These are phyloP conservation scores for Chenopodium album DNA, from an alignment of 148 eudicot species.

Conservation along the genomic window DNA sequence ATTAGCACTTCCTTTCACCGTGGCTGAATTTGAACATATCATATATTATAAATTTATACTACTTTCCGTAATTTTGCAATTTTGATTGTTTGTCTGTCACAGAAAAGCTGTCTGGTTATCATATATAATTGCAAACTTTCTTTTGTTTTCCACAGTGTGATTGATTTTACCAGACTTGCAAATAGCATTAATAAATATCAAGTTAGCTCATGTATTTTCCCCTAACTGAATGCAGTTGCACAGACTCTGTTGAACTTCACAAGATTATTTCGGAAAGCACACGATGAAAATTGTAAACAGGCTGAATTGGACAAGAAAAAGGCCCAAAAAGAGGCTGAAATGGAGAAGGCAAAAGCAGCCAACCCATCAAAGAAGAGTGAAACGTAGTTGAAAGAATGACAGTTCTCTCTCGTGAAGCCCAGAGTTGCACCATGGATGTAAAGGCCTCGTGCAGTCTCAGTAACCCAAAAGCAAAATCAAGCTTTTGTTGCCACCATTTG, in stretches of 20 bases:
- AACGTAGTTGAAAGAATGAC: slow-evolving; percentile 24
- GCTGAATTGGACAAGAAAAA: slow-evolving; percentile 84
- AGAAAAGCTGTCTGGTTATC: background rate
- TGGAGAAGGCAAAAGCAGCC: slow-evolving; percentile 64
- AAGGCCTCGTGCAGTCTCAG: slow-evolving; percentile 16
- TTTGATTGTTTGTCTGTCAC: background rate
- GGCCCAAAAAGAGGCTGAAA: slow-evolving; percentile 81
- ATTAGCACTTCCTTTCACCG: background rate
- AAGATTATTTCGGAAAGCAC: slow-evolving; percentile 77
- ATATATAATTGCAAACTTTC: background rate
- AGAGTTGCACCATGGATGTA: background rate
- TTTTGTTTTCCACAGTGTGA: background rate
- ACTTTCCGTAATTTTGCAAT: background rate
- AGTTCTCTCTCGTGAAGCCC: slow-evolving; percentile 4
- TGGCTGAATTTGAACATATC: background rate
- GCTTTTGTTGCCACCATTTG: slow-evolving; percentile 19
- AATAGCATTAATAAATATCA: background rate
- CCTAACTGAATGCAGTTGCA: slow-evolving; percentile 52
- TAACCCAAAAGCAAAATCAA: slow-evolving; percentile 15
- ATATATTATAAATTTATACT: background rate
- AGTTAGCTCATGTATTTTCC: slow-evolving; percentile 4
- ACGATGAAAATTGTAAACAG: slow-evolving; percentile 83
- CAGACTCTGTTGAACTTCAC: slow-evolving; percentile 78
- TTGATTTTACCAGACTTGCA: background rate
- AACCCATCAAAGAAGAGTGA: slow-evolving; percentile 40